phyloP scores from a whole-genome alignment of 2,329 filamentous ascomycete genomes.

The Mariannaea elegans region DNA sequence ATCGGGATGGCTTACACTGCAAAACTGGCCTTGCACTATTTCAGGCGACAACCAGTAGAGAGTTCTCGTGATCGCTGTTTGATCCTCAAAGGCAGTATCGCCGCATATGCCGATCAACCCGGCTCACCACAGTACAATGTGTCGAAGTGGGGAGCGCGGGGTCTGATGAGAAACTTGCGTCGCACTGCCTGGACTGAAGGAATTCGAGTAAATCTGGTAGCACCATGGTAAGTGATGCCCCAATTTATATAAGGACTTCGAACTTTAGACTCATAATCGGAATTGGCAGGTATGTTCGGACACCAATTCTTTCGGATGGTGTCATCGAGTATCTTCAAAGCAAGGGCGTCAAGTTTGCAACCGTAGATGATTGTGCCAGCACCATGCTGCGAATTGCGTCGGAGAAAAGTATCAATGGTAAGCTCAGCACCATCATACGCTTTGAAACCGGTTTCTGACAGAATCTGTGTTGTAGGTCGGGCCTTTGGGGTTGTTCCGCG shows the following conservation, averaged over 20 bases:
- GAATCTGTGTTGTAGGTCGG: neutral
- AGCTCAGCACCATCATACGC: neutral
- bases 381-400: constrained; percentile 10
- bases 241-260: no score
- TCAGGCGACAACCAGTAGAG: constrained; percentile 9
- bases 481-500: constrained; percentile 17
- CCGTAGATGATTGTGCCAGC: constrained; percentile 10
- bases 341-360: constrained; percentile 18
- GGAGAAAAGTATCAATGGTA: constrained; percentile 4
- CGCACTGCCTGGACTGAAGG: constrained; percentile 12
- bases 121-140: constrained; percentile 21
- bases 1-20: constrained; percentile 15
- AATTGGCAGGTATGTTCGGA: constrained; percentile 16
- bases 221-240: constrained; percentile 12
- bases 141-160: constrained; percentile 20
- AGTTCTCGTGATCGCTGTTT: constrained; percentile 12
- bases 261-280: neutral
- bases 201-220: constrained; percentile 17
- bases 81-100: constrained; percentile 19
- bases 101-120: constrained; percentile 21
- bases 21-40: constrained; percentile 18
- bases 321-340: constrained; percentile 17
- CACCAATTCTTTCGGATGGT: constrained; percentile 12
- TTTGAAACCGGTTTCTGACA: neutral
- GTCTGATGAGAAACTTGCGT: constrained; percentile 19